Evolutionary conservation across 2,329 filamentous ascomycete species (phyloP), one percentile per base, ranked within the genome.

Genomic region (Paraconiothyrium sp.): DNA sequence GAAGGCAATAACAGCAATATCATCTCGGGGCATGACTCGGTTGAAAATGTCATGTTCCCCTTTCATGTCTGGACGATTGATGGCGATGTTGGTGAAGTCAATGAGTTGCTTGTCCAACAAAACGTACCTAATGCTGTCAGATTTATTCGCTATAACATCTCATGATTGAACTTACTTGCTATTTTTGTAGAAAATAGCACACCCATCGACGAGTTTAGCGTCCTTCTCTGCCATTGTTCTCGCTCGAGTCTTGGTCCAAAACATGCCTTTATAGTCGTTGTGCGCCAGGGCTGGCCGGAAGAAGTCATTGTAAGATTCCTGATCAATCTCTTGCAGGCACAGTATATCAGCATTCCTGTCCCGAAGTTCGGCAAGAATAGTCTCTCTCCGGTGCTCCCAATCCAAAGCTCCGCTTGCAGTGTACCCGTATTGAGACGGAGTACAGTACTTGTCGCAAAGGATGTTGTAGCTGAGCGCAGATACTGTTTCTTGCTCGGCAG

Each of bases 41-140:
- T 99, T 99, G 85, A 97, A 98, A 60, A 98, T 94, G 73, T 99
- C 95, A 75, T 97, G 92, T 73, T 97, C 93, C 59, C 94, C 92
- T 82, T 98, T 98, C 88, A 97, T 97, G 76, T 98, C 95, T 2
- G 94, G 92, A 67, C 95, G 86, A 76, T 96, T 95, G 79, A 99
- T 97, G 67, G 94, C 94, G 59, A 93, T 92, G 61, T 92, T 91
- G 41, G 92, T 90, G 76, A 97, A 97, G 78, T 97, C 93, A 72
- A 99, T 90, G 65, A 97, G 83, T 75, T 97, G 92, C 83, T 97
- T 97, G 82, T 98, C 94, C 27, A 99, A 86, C 61, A 97, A 82
- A 62, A 97, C 92, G 80, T 91, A 98, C 61, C 76, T 79, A 54
- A 11, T 16, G 4, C 24, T 24, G 55, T 74, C 44, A 76, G 66